Evolutionary conservation across 805 yeast genomes (phyloP).

Genomic region (Myxozyma neglecta): DNA sequence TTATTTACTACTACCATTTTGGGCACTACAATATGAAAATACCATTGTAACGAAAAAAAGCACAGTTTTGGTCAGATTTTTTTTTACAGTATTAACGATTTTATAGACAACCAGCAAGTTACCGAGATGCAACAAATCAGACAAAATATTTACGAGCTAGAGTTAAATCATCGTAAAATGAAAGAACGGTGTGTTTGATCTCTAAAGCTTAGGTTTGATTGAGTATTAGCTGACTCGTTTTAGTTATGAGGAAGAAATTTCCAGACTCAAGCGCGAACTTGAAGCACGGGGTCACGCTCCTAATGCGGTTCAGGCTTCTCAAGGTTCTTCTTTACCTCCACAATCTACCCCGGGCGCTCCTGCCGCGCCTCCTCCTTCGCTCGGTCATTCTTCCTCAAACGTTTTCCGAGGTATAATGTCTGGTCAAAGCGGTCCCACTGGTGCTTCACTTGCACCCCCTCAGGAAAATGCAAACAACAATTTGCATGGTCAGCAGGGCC

Average conservation of each 20-base stretch:
- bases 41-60: neutral
- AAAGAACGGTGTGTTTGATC: constrained; percentile 61
- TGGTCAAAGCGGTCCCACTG: constrained; percentile 37
- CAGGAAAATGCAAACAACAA: constrained; percentile 34
- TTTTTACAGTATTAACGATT: neutral
- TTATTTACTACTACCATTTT: neutral
- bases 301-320: constrained; percentile 45
- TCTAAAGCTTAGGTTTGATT: neutral
- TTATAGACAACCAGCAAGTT: constrained; percentile 71
- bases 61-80: neutral
- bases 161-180: constrained; percentile 89
- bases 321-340: constrained; percentile 11
- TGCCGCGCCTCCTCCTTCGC: constrained; percentile 33
- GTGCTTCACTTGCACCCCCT: constrained; percentile 34
- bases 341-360: constrained; percentile 12
- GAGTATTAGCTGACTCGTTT: neutral
- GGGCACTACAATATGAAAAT: too few relatives aligned
- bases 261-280: constrained; percentile 78
- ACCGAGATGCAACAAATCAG: constrained; percentile 92
- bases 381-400: constrained; percentile 37
- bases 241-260: constrained; percentile 83
- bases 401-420: constrained; percentile 40
- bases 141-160: constrained; percentile 90
- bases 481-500: constrained; percentile 36
- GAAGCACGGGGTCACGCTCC: constrained; percentile 69